Percentiles rank a stretch among this genome's conserved stretches.
Evolutionary conservation across 2,329 filamentous ascomycete species (phyloP).

Genomic region (Lasiodiplodia hormozganensis): DNA sequence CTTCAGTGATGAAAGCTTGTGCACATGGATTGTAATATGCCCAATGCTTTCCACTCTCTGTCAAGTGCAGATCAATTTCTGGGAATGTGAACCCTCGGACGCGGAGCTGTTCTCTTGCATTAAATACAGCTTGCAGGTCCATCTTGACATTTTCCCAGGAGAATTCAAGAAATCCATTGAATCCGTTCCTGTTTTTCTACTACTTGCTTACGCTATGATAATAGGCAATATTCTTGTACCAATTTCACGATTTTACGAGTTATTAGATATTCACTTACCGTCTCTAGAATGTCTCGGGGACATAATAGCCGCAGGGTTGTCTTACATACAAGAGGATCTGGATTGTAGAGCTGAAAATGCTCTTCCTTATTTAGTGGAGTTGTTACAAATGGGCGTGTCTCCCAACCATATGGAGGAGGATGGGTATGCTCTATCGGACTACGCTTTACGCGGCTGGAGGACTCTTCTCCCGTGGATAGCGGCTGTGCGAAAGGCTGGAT

Average conservation of each 20-base stretch:
- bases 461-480: neutral
- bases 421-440: neutral
- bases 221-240: neutral
- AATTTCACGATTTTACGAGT: neutral
- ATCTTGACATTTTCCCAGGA: neutral
- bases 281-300: too few species aligned
- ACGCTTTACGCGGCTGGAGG: accelerated
- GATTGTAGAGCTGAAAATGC: too few species aligned
- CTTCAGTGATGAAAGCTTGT: neutral
- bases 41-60: neutral
- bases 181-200: too few species aligned
- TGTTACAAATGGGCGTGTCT: neutral
- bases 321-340: too few species aligned
- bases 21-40: too few species aligned
- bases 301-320: accelerated
- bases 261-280: too few species aligned
- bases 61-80: neutral
- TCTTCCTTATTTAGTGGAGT: neutral
- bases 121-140: neutral
- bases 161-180: too few species aligned
- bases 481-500: neutral
- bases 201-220: too few species aligned
- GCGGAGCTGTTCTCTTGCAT: neutral
- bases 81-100: neutral
- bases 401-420: accelerated